These are phyloP conservation scores for Penicillium sp. DNA, from an alignment of 2,329 filamentous ascomycete species.

Conservation along the genomic window DNA sequence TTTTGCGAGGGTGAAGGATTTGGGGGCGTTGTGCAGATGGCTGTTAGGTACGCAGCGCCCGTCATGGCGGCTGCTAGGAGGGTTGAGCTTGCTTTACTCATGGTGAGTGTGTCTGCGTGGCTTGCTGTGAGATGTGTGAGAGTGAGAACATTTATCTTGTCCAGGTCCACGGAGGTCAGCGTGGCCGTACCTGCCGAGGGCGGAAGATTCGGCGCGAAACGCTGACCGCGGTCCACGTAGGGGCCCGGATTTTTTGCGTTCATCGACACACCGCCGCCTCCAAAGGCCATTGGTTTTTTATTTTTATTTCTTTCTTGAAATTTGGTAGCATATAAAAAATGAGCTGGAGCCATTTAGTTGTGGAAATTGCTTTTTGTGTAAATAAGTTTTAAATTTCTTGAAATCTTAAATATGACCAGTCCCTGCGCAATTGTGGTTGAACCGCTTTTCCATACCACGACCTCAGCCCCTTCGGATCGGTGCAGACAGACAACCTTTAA, in stretches of 20 bases:
- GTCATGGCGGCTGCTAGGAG: constrained; percentile 16
- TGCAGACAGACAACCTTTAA: constrained; percentile 10
- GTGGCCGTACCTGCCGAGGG: neutral
- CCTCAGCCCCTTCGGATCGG: constrained; percentile 8
- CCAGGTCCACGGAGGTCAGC: neutral
- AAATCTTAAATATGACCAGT: neutral
- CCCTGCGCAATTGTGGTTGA: constrained; percentile 13
- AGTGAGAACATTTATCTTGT: neutral
- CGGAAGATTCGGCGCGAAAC: neutral
- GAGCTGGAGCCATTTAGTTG: too few species aligned
- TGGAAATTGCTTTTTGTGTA: too few species aligned
- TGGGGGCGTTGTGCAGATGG: constrained; percentile 23
- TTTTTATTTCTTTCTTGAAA: too few species aligned
- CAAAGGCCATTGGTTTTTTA: neutral
- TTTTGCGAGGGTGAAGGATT: constrained; percentile 14
- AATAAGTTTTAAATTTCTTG: neutral
- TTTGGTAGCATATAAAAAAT: too few species aligned
- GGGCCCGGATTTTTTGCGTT: neutral
- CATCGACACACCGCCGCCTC: neutral
- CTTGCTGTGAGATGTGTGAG: neutral
- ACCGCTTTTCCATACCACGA: constrained; percentile 12
- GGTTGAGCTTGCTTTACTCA: constrained; percentile 3
- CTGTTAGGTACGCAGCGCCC: constrained; percentile 15
- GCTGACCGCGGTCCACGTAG: neutral
- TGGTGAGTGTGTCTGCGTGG: neutral